Base-by-base conservation (phyloP, 192 early-diverging fungal genomes). In the Pilobolus umbonatus region DNA sequence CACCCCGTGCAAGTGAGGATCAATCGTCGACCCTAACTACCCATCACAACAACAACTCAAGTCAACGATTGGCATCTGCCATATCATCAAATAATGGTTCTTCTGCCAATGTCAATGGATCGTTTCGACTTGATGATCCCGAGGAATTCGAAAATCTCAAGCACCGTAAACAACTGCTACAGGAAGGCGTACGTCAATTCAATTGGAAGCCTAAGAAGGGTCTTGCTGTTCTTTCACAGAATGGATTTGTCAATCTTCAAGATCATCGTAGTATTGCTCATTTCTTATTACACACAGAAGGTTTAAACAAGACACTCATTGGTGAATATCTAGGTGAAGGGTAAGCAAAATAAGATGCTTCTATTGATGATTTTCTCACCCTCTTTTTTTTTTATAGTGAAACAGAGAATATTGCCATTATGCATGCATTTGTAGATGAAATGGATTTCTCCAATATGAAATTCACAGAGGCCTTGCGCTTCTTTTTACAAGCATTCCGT, bases 381-480 rank as follows among this genome's bases (percentile, higher is more conserved):
- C 42, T 66, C 2, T 36, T 53, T 2, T n/a, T n/a, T 17, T 58
- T 21, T 21, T 31, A 30, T 44, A 83, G 79, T 48, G 93, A 97
- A 28, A 74, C 85, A 19, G 88, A 93, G 58, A 93, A 94, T 77
- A 89, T 97, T 60, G 79, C 86, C 7, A 90, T 93, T 43, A 97
- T 97, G 94, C 94, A 97, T 56, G 89, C 92, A n/a, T 94, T 95
- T 79, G 90, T 97, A 4, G 94, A 97, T 64, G 76, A 80, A 56
- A 88, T 97, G 83, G 83, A 88, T 36, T 95, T 97, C 60, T 59
- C 65, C 36, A 68, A 76, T 5, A 75, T 86, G 75, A 62, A 57
- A 11, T 97, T 95, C 77, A 82, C 88, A 0, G 79, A 87, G 34
- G 93, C 94, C 14, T 69, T 97, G 34, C 76, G 93, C 21, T 67